phyloP scores from a whole-genome alignment of 2,329 filamentous ascomycete genomes.

The Lachnellula subtilissima region DNA sequence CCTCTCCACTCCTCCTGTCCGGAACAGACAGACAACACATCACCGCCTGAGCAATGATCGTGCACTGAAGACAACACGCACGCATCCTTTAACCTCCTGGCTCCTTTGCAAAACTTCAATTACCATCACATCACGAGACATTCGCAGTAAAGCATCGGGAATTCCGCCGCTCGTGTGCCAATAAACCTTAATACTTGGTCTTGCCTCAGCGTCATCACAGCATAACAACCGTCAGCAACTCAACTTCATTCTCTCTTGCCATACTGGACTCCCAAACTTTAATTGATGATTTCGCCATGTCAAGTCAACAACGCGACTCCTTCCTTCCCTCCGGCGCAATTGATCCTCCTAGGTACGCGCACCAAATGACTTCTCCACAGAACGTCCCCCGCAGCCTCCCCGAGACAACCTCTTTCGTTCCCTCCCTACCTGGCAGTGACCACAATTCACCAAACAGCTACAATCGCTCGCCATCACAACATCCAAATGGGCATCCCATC shows the following conservation, averaged over 20 bases:
- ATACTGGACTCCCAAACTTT: background rate
- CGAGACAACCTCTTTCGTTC: constrained; percentile 13
- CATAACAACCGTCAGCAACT: background rate
- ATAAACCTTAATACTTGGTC: no score
- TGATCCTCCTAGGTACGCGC: constrained; percentile 13
- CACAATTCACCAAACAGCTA: constrained; percentile 7
- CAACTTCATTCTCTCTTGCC: constrained; percentile 17
- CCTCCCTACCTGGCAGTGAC: constrained; percentile 1
- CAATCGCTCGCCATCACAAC: constrained; percentile 18
- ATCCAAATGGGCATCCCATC: constrained; percentile 16
- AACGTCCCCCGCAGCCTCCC: constrained; percentile 19
- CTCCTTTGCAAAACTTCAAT: no score
- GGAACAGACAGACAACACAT: no score
- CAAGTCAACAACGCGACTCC: constrained; percentile 22
- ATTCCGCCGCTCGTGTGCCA: no score
- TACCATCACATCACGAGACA: no score
- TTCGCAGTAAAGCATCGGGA: no score
- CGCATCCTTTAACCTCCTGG: no score
- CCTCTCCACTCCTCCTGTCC: no score
- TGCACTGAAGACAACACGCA: no score
- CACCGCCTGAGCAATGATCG: no score
- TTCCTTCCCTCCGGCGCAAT: constrained; percentile 28
- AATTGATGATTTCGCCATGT: constrained; percentile 10
- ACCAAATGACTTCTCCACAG: constrained; percentile 13
- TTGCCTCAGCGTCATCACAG: no score